Conservation (phyloP, 140 eudicot species). For the Stevia rebaudiana region DNA sequence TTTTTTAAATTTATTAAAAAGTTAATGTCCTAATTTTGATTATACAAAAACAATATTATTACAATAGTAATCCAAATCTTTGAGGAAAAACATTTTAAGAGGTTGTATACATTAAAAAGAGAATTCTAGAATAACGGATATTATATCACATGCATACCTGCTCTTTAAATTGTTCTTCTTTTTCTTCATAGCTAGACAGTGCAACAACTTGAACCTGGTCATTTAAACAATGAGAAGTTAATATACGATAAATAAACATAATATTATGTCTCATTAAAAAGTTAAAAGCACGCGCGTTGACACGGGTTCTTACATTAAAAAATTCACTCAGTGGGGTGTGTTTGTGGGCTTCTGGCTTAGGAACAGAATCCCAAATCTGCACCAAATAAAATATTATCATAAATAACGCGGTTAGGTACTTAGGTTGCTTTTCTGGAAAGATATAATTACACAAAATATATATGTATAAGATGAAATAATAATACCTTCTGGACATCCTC, state of each 20-base stretch:
- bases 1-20: no score
- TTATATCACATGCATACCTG: no score
- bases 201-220: conserved; percentile 94
- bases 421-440: background rate
- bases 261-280: background rate
- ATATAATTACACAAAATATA: background rate
- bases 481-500: conserved; percentile 93
- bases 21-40: no score
- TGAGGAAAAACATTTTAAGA: background rate
- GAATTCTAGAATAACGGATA: no score
- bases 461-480: background rate
- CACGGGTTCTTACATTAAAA: conserved; percentile 68
- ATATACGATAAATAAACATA: background rate
- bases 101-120: background rate
- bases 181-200: conserved; percentile 90
- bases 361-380: conserved; percentile 97
- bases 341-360: conserved; percentile 94
- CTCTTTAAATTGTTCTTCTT: conserved; percentile 90
- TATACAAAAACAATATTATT: background rate
- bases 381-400: conserved; percentile 12
- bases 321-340: conserved; percentile 88
- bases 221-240: conserved; percentile 17
- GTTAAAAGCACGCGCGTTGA: background rate
- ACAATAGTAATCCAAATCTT: background rate
- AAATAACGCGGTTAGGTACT: background rate